Base-by-base conservation (phyloP, 495 filamentous ascomycete species). In the Hyaloscypha bicolor region DNA sequence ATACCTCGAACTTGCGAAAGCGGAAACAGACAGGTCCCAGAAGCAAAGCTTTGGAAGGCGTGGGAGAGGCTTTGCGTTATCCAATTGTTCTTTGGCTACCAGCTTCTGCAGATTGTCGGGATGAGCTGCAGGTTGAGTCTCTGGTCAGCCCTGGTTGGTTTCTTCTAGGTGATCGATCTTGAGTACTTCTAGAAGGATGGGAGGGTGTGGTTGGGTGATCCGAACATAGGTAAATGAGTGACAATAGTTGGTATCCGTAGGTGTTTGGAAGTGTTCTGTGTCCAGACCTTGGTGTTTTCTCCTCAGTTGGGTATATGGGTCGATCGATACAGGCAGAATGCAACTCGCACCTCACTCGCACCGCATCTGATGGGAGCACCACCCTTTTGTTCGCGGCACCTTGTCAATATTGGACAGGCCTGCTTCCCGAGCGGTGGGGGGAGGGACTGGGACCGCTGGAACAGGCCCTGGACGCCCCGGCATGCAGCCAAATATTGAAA, bases 191-290 rank as follows among this genome's bases (percentile, higher is more conserved):
- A 64, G 33, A 39, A 64, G 9, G 37, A 55, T 21, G 62, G 29
- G 29, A 9, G 33, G 57, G 8, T 1, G 45, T 22, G 30, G 30
- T 16, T 33, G n/a, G 19, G 25, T 14, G 61, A 37, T 69, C 60
- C 62, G 62, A 71, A 63, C 52, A 51, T 52, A 67, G 68, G 22
- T 66, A 66, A 71, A 71, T 52, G 68, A 71, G 62, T 71, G 68
- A 71, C 68, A 67, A 64, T 67, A 71, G 68, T 71, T 71, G 68
- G 68, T 29, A 60, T 60, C 60, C 35, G 60, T 53, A 33, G 21
- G 22, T 14, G 53, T 55, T 45, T n/a, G n/a, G 42, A 48, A 19
- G 42, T 48, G 42, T 14, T 48, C 48, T 19, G 37, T 63, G 48
- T 65, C 16, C 60, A 25, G 35, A 45, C 19, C 30, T 31, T 31